Conservation (phyloP, 306 rosid genomes). For the Astragalus membranaceus region DNA sequence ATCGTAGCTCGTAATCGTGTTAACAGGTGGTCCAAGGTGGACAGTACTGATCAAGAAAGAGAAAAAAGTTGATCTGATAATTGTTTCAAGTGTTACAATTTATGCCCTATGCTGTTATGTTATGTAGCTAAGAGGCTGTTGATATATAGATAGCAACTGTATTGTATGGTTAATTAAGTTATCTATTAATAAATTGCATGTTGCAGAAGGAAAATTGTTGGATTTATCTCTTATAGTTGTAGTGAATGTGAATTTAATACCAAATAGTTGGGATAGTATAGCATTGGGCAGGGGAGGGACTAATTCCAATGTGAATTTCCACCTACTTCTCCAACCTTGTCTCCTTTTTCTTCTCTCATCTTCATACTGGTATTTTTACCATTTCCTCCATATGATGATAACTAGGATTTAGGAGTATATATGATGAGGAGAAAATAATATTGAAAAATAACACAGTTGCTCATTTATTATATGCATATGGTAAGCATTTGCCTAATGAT, state of each 20-base stretch:
- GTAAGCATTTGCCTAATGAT: too few relatives aligned
- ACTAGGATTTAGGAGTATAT: too few relatives aligned
- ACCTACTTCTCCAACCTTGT: too few relatives aligned
- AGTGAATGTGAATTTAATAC: background rate
- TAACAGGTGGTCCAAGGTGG: constrained; percentile 23
- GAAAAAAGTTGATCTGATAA: background rate
- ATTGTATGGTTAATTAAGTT: background rate
- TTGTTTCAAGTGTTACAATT: background rate
- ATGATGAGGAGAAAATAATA: too few relatives aligned
- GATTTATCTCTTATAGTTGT: background rate
- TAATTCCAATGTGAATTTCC: too few relatives aligned
- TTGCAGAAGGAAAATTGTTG: background rate
- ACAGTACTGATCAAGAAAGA: constrained; percentile 15
- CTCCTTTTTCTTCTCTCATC: too few relatives aligned
- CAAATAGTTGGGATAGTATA: background rate
- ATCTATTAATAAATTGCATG: background rate
- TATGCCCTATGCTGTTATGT: background rate
- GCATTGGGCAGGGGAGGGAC: too few relatives aligned
- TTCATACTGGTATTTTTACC: too few relatives aligned
- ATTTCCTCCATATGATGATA: too few relatives aligned
- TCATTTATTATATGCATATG: too few relatives aligned
- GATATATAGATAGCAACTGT: background rate
- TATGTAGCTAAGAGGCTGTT: background rate
- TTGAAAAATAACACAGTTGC: too few relatives aligned
- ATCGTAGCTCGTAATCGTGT: constrained; percentile 26